Base-by-base conservation (phyloP, 2,329 filamentous ascomycete genomes). In the Fusarium tanahbumbuense region DNA sequence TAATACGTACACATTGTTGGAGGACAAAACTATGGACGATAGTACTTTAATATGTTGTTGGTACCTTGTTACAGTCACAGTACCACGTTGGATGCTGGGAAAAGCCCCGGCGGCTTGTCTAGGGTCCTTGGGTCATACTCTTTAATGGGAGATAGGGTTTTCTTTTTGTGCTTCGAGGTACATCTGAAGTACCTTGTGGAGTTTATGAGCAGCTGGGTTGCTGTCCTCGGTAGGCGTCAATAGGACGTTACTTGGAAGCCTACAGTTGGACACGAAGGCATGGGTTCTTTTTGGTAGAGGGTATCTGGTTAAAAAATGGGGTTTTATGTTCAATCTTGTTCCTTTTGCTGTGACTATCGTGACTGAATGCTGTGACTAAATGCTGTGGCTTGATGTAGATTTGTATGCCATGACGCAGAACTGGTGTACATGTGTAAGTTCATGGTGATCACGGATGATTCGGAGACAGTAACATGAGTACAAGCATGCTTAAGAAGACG, bases 41-140 rank as follows among this genome's bases (percentile, higher is more conserved):
- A 62, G 60, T 70, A 67, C 71, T 73, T 75, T 75, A 76, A 73
- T 56, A 65, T 56, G 55, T 59, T 72, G 64, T 67, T 72, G 45
- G 64, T 69, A 52, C 59, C 64, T 66, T 64, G 59, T 62, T 60
- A 52, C 73, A 55, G 59, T 61, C 60, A 53, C 73, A 55, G 65
- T 68, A 57, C 73, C 53, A 73, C 72, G 65, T 70, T 56, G 61
- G 70, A 64, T 69, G 71, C 72, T 57, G 67, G 73, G 70, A 70
- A 64, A 70, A 77, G 75, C 78, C 78, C 78, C 72, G 78, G 78
- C 69, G 78, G 78, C 76, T 78, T 74, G 67, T 64, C 54, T 69
- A 72, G 56, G 70, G 63, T 72, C 64, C 63, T 73, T 68, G 66
- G 72, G 64, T 61, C 58, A 63, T 58, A 57, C 60, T 64, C 63